Percentiles rank a stretch among this genome's conserved stretches.
Conservation (phyloP, 2,329 filamentous ascomycete species). For the Coleophoma cylindrospora region DNA sequence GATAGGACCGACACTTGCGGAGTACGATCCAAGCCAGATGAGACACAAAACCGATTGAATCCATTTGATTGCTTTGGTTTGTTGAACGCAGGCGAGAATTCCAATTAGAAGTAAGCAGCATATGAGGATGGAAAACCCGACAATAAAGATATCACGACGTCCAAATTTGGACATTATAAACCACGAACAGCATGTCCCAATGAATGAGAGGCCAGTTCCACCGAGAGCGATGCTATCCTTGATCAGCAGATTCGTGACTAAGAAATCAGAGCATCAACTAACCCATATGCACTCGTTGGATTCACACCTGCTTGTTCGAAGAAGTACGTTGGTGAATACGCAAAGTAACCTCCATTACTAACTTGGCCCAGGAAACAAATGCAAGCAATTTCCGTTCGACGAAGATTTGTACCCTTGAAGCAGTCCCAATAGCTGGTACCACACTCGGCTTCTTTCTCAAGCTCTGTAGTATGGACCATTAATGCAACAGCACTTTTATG, state of each 20-base stretch:
- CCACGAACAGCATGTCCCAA: constrained; percentile 46
- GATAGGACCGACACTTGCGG: constrained; percentile 30
- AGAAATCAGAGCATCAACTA: too few relatives aligned
- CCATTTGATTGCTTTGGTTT: constrained; percentile 19
- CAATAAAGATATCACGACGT: constrained; percentile 37
- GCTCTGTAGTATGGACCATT: constrained; percentile 47
- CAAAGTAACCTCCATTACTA: constrained; percentile 55
- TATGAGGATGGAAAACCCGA: constrained; percentile 37
- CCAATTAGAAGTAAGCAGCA: constrained; percentile 39
- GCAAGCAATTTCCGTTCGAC: constrained; percentile 45
- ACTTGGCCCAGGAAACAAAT: constrained; percentile 56
- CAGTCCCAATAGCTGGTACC: constrained; percentile 42
- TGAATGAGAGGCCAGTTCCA: constrained; percentile 33
- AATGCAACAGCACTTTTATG: constrained; percentile 38
- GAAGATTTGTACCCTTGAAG: constrained; percentile 37
- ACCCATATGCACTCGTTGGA: constrained; percentile 38
- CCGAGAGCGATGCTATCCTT: constrained; percentile 19
- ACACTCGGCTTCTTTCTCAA: constrained; percentile 33
- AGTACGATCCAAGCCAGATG: constrained; percentile 27
- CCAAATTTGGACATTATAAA: constrained; percentile 37
- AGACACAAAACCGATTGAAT: constrained; percentile 10
- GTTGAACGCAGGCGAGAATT: constrained; percentile 37
- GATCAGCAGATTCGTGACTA: too few relatives aligned
- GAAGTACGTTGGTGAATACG: constrained; percentile 56
- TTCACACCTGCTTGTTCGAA: constrained; percentile 49